These are phyloP conservation scores for Teunomyces atbi DNA, from an alignment of 805 yeast species.

Conservation along the genomic window DNA sequence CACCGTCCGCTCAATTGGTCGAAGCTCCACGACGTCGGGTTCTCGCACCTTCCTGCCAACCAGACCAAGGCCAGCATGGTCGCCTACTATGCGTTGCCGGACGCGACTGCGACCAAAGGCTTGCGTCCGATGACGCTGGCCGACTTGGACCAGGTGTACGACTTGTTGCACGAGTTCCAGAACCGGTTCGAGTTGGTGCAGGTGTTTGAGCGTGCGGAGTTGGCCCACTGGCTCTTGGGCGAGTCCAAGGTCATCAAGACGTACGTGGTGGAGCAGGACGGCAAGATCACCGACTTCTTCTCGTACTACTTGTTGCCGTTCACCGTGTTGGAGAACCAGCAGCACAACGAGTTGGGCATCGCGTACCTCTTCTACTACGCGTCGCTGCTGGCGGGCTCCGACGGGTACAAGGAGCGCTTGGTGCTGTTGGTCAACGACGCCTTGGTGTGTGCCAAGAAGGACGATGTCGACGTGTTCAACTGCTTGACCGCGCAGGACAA, in stretches of 20 bases:
- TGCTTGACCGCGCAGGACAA: conserved; percentile 92
- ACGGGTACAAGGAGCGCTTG: conserved; percentile 56
- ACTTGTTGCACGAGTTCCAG: conserved; percentile 62
- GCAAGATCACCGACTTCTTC: conserved; percentile 79
- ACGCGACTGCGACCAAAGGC: conserved; percentile 48
- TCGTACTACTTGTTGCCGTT: conserved; percentile 89
- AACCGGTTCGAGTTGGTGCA: conserved; percentile 71
- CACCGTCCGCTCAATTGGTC: conserved; percentile 95
- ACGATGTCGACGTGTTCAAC: conserved; percentile 85
- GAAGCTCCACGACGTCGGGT: conserved; percentile 86
- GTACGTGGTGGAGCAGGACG: conserved; percentile 72
- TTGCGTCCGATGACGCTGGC: conserved; percentile 53
- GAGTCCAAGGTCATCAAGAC: conserved; percentile 61
- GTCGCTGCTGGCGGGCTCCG: conserved; percentile 53
- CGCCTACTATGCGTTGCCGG: conserved; percentile 57
- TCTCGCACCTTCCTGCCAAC: conserved; percentile 72
- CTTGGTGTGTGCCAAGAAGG: conserved; percentile 64
- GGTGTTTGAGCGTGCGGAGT: conserved; percentile 63
- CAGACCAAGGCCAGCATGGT: conserved; percentile 68
- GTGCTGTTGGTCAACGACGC: conserved; percentile 67
- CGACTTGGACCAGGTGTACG: conserved; percentile 66
- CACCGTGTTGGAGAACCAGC: conserved; percentile 66
- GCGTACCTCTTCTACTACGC: conserved; percentile 93
- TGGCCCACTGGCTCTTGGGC: conserved; percentile 80
- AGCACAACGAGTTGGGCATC: conserved; percentile 68